phyloP scores from a whole-genome alignment of 768 basidiomycete genomes.

The Rhodotorula taiwanensis region DNA sequence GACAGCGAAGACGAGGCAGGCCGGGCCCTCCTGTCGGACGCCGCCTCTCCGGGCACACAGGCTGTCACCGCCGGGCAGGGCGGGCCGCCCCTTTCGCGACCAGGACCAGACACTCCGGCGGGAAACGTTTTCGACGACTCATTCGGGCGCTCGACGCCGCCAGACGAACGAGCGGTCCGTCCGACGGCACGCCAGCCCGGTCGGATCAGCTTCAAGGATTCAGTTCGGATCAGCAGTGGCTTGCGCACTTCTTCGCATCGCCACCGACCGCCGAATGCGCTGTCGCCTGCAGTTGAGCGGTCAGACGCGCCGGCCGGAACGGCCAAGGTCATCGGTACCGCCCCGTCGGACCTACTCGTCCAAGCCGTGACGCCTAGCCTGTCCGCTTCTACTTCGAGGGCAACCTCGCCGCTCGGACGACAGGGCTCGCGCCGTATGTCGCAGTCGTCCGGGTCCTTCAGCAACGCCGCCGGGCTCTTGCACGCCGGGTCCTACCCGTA shows the following conservation, averaged over 20 bases:
- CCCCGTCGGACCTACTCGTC: constrained; percentile 11
- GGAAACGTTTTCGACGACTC: neutral
- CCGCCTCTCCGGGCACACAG: neutral
- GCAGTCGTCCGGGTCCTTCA: constrained; percentile 1
- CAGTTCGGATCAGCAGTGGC: constrained; percentile 22
- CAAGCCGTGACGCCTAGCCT: constrained; percentile 6
- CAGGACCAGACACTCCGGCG: too few species aligned
- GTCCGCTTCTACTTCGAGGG: constrained; percentile 8
- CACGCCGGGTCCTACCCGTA: neutral
- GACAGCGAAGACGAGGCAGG: constrained; percentile 12
- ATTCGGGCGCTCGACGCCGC: neutral
- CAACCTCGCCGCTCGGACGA: neutral
- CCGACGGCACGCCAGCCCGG: neutral
- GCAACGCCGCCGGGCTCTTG: neutral
- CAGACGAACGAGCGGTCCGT: neutral
- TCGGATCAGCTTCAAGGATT: constrained; percentile 25
- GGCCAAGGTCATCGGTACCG: constrained; percentile 1
- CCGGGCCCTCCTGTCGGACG: constrained; percentile 7
- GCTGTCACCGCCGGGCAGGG: too few species aligned
- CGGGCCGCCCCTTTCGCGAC: too few species aligned
- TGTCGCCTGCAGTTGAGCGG: neutral
- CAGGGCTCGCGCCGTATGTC: neutral
- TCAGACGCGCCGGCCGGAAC: neutral
- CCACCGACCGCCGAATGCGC: neutral
- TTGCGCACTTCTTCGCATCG: constrained; percentile 2